Evolutionary conservation across 805 yeast species (phyloP).

Genomic region (Priceomyces fermenticarens): DNA sequence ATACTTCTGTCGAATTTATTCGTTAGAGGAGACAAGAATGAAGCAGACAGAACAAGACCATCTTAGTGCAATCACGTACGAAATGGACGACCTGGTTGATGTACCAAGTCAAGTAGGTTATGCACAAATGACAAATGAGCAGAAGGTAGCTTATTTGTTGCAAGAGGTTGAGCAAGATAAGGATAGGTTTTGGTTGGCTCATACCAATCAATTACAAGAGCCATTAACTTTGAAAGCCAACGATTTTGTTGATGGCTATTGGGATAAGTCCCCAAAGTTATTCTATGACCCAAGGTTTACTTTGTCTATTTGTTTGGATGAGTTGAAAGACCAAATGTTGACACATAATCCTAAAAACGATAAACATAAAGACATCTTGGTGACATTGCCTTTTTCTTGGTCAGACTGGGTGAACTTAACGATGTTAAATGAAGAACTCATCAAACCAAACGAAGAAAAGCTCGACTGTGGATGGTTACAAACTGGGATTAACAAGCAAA

Average conservation of each 20-base stretch:
- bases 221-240: slow-evolving; percentile 14
- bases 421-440: slow-evolving; percentile 23
- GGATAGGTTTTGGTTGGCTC: slow-evolving; percentile 28
- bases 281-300: slow-evolving; percentile 54
- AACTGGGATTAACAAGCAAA: slow-evolving; percentile 15
- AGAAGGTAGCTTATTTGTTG: slow-evolving; percentile 17
- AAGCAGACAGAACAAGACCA: slow-evolving; percentile 13
- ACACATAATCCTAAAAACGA: slow-evolving; percentile 11
- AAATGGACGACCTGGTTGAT: slow-evolving; percentile 19
- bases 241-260: slow-evolving; percentile 15
- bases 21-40: slow-evolving; percentile 14
- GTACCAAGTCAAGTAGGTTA: slow-evolving; percentile 14
- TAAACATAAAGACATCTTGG: slow-evolving; percentile 11
- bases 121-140: slow-evolving; percentile 12
- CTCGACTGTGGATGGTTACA: slow-evolving; percentile 20
- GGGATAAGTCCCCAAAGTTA: slow-evolving; percentile 10
- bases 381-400: slow-evolving; percentile 40
- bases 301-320: slow-evolving; percentile 41
- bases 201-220: slow-evolving; percentile 23
- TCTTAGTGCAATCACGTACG: slow-evolving; percentile 10
- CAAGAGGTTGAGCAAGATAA: slow-evolving; percentile 18
- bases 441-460: slow-evolving; percentile 7
- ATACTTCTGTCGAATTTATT: slow-evolving; percentile 18
- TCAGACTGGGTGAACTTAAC: slow-evolving; percentile 49
- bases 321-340: slow-evolving; percentile 27